Evolutionary conservation across 306 rosid genomes (phyloP), one percentile per base, ranked within the genome.

Genomic region (Herpetospermum pedunculosum): DNA sequence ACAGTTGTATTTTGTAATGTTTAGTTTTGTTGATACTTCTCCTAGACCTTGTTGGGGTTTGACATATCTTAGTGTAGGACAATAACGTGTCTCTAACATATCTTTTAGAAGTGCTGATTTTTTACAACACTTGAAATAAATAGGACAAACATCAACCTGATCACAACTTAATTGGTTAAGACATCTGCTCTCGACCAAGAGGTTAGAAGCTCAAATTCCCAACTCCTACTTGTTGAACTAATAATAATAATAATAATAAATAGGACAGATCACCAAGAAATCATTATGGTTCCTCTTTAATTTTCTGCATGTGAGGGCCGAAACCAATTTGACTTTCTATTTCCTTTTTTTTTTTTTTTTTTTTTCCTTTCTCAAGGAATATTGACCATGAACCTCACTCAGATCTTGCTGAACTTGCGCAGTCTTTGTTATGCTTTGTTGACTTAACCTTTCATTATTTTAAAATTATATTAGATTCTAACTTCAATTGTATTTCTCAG

Each of bases 401-500:
- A 13, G 52, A 43, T 67, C 73, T 8, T 28, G 26, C 23, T 41
- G 23, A 16, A 57, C 16, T n/a, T 44, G 38, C 40, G 16, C 25
- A 14, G 19, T 29, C 55, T 44, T 15, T 68, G 73, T 43, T 40
- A 19, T 25, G 43, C 8, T 62, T 62, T 62, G 14, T 71, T 26
- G 44, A 16, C 34, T 70, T 77, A 21, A 59, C 11, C 21, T 49
- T 71, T 41, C 52, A 74, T 7, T 40, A 4, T 29, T 26, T 12
- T 9, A 50, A 28, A 47, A 18, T 72, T 52, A 1, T 21, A 26
- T 1, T 34, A 23, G 10, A 13, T 43, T 12, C 49, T 53, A 37
- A 73, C 18, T 29, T 26, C 14, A 29, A 46, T 29, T 29, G 25
- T 28, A 16, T 30, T 12, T 75, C 57, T 48, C 62, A 95, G 99